Base-by-base conservation (phyloP, 2,329 filamentous ascomycete species). In the Dothiorella sarmentorum region DNA sequence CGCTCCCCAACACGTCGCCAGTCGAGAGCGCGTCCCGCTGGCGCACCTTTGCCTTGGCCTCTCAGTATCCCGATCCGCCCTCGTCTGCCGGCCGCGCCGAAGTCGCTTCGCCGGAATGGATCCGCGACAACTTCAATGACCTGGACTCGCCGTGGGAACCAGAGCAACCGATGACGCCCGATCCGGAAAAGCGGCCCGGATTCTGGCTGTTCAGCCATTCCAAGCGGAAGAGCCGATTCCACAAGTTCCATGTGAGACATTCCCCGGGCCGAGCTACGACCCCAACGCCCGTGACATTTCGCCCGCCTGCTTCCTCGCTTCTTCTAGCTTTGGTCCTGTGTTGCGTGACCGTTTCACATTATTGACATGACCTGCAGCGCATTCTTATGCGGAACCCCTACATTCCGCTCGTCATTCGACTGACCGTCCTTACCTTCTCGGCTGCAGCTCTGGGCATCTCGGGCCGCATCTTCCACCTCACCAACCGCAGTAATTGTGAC, bases 391-490 rank as follows among this genome's bases (percentile, higher is more conserved):
- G 87, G 60, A 91, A 92, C 68, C 88, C 91, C 11, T 86, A 97
- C 63, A 88, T 96, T 1, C 94, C 94, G 2, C 78, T 97, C 57
- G 78, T 89, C 13, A 90, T 96, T 70, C 89, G 94, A 55, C 76
- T 96, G 18, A 87, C 84, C 13, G 90, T 96, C 51, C 86, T 96
- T 70, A 80, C 86, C 60, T 95, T 95, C 62, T 96, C 91, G 2
- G 82, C 90, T 37, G 79, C 90, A 57, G 92, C 91, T 4, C 82
- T 99, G 22, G 90, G 85, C 13, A 80, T 99, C 7, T 87, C 91
- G 2, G 84, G 81, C 3, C 85, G 85, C 22, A 91, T 97, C 51
- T 90, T 86, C 70, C 76, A 85, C 65, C 74, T 85, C 83, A 27
- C 85, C 88, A 71, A 77, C 60, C 65, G 61, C 9, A 69, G 70